phyloP scores from a whole-genome alignment of 257 asterid genomes.

The Solanum pimpinellifolium region DNA sequence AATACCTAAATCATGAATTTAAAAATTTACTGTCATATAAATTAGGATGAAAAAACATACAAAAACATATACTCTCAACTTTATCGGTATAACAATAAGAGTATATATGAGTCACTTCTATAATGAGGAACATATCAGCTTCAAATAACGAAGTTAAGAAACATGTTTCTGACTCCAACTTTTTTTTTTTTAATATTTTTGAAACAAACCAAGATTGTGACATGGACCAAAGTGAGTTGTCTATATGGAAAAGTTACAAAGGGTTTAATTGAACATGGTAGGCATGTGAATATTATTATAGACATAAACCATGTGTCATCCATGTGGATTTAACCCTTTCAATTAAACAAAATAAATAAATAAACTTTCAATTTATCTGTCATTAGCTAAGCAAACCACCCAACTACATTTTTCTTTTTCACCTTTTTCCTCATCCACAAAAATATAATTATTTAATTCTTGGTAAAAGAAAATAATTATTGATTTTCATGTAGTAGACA shows the following conservation, averaged over 20 bases:
- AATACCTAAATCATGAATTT: too few relatives aligned
- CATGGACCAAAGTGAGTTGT: constrained; percentile 33
- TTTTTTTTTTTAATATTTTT: too few relatives aligned
- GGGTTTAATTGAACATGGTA: constrained; percentile 54
- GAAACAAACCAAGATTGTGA: not conserved
- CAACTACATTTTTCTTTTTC: constrained; percentile 3
- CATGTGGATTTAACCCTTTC: constrained; percentile 28
- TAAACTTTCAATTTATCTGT: constrained; percentile 5
- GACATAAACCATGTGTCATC: constrained; percentile 25
- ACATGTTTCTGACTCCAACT: not conserved
- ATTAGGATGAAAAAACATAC: too few relatives aligned
- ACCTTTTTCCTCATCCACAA: not conserved
- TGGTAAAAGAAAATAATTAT: not conserved
- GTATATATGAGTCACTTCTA: too few relatives aligned
- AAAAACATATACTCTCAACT: too few relatives aligned
- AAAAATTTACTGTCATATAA: too few relatives aligned
- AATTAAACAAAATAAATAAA: not conserved
- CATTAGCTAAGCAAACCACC: constrained; percentile 24
- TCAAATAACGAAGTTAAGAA: too few relatives aligned
- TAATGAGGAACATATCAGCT: too few relatives aligned
- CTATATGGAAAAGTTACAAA: constrained; percentile 35
- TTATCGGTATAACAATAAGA: too few relatives aligned
- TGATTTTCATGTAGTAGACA: too few relatives aligned
- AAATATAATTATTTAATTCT: not conserved
- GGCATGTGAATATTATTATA: constrained; percentile 39